Evolutionary conservation across 2,329 filamentous ascomycete genomes (phyloP).

Genomic region (Fusarium burgessii): DNA sequence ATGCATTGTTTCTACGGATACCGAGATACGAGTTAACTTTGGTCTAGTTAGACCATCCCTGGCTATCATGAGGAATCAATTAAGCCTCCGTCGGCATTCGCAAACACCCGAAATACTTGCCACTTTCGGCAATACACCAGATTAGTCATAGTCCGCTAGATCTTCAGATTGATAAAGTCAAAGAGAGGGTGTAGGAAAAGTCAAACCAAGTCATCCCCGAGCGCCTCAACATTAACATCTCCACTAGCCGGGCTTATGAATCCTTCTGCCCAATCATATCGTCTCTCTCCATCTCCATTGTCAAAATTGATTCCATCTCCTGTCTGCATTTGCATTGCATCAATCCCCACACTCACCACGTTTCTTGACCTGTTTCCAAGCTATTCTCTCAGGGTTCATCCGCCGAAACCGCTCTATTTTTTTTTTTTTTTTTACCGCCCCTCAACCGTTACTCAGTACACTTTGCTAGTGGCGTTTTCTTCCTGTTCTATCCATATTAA

Average conservation of each 20-base stretch:
- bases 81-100: not conserved
- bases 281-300: not conserved
- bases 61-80: conserved; percentile 41
- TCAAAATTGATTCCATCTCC: conserved; percentile 36
- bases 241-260: conserved; percentile 28
- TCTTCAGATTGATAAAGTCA: conserved; percentile 36
- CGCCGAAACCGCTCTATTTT: conserved; percentile 35
- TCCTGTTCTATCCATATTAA: not conserved
- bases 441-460: not conserved
- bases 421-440: conserved; percentile 18
- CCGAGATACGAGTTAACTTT: not conserved
- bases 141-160: conserved; percentile 12
- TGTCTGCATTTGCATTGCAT: conserved; percentile 24
- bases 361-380: not conserved
- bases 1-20: not conserved
- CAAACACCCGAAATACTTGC: conserved; percentile 2
- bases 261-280: conserved; percentile 29
- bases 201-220: conserved; percentile 1
- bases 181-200: not conserved
- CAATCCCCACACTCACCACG: conserved; percentile 14
- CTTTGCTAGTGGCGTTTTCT: conserved; percentile 18
- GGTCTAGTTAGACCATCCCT: not conserved
- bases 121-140: not conserved
- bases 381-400: conserved; percentile 15
- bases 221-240: conserved; percentile 1